Evolutionary conservation across 371 early-diverging fungal genomes (phyloP), one percentile per base, ranked within the genome.

Genomic region (Capniomyces stellatus): DNA sequence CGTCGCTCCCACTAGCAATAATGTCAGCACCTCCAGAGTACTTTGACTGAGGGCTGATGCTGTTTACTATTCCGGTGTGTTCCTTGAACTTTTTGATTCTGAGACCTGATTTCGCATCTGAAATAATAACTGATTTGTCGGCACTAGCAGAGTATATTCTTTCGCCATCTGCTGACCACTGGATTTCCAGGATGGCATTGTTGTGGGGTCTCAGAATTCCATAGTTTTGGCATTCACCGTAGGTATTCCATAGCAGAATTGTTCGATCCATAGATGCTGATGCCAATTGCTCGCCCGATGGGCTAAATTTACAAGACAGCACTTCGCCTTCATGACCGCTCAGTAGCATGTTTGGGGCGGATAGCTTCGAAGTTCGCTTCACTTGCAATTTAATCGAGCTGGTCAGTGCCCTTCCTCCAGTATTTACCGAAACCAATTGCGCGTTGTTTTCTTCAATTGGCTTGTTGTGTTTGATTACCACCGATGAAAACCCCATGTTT

Each of bases 241-340:
- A 86, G 1, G 88, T 85, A 59, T 87, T 84, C 97, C 94, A 96
- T 40, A 96, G 66, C 50, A 85, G 85, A 24, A 94, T 87, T 21
- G 70, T 73, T 62, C 81, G 69, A 67, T 94, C 94, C 43, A 78
- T 78, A 21, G 84, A 80, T 21, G 79, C 85, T 25, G 89, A 87
- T 0, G 91, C 93, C 46, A 94, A 56, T 51, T 82, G 76, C 52
- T 85, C 72, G 44, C 96, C 96, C 46, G 73, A 70, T 22, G 81
- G 85, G 59, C 86, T 84, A 64, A 96, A 96, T 61, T 79, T 75
- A 64, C 82, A 77, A 13, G 87, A 71, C 31, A 81, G 79, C 15
- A 96, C 75, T 42, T 90, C 92, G 51, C 89, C 87, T 56, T 70
- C 64, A 59, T 90, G 90, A 0, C 92, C 92, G 15, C 75, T 73